phyloP scores from a whole-genome alignment of 371 early-diverging fungal genomes.

The Coemansia sp. region DNA sequence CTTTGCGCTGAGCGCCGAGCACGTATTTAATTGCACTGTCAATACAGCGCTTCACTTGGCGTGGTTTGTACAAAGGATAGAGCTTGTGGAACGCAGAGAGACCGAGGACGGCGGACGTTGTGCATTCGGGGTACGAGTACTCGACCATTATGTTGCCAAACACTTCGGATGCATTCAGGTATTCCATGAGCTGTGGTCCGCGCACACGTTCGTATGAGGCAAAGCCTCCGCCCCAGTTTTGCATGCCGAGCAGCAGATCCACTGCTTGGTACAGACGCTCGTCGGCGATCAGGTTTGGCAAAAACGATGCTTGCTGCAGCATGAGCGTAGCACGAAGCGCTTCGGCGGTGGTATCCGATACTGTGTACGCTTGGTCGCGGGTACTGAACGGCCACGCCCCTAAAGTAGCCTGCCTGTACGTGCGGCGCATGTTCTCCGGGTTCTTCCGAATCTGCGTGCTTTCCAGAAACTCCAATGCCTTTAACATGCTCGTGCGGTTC shows the following conservation, averaged over 20 bases:
- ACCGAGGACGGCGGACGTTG: conserved; percentile 88
- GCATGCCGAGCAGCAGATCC: conserved; percentile 88
- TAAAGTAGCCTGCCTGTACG: conserved; percentile 79
- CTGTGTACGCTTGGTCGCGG: conserved; percentile 90
- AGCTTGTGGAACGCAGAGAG: conserved; percentile 73
- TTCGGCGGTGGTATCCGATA: conserved; percentile 97
- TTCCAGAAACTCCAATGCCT: conserved; percentile 82
- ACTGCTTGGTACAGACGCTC: conserved; percentile 82
- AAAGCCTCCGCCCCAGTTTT: conserved; percentile 89
- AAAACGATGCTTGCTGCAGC: conserved; percentile 67
- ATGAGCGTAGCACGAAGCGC: conserved; percentile 81
- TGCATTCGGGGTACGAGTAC: conserved; percentile 96
- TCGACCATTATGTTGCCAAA: conserved; percentile 95
- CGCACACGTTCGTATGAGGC: conserved; percentile 88
- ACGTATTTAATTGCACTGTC: conserved; percentile 73
- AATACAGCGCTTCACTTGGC: conserved; percentile 74
- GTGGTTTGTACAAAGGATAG: conserved; percentile 78
- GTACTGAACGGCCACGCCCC: conserved; percentile 98
- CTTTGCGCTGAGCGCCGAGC: conserved; percentile 66
- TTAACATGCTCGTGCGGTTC: conserved; percentile 68
- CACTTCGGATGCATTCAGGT: conserved; percentile 93
- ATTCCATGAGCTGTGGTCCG: conserved; percentile 77
- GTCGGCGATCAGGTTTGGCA: conserved; percentile 54
- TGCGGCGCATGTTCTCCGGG: conserved; percentile 63
- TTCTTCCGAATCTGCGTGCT: conserved; percentile 82